Conservation (phyloP, 352 stramenopile genomes). For the Phytophthora chlamydospora region DNA sequence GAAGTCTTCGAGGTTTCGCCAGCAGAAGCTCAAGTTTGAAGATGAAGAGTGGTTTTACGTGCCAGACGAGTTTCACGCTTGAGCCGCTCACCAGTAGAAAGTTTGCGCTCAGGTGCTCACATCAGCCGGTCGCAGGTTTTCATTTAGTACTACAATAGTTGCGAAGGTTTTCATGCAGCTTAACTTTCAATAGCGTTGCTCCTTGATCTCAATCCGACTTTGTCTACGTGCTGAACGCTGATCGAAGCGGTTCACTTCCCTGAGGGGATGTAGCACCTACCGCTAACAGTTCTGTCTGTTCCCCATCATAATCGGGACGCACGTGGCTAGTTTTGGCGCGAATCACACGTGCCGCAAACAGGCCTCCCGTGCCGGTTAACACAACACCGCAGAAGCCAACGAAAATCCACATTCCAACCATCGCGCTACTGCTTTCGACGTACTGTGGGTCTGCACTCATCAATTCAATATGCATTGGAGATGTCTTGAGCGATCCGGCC, state of each 20-base stretch:
- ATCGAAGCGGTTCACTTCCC: conserved; percentile 12
- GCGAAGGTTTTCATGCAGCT: too few species aligned
- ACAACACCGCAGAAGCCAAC: conserved; percentile 56
- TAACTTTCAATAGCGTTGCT: too few species aligned
- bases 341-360: conserved; percentile 49
- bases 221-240: conserved; percentile 13
- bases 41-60: conserved; percentile 70
- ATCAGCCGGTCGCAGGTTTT: too few species aligned
- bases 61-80: conserved; percentile 23
- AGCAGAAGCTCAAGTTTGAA: conserved; percentile 60
- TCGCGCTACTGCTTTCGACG: conserved; percentile 43
- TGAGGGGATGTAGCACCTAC: conserved; percentile 24
- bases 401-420: conserved; percentile 68
- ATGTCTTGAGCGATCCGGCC: conserved; percentile 48
- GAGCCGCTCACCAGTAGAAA: not conserved
- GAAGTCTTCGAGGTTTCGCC: conserved; percentile 41
- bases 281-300: conserved; percentile 26
- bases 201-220: not conserved
- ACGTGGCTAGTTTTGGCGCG: conserved; percentile 55
- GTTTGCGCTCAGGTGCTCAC: too few species aligned
- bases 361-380: conserved; percentile 25
- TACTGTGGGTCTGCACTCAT: conserved; percentile 49
- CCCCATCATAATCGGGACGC: conserved; percentile 32
- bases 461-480: conserved; percentile 53
- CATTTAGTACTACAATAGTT: too few species aligned